Base-by-base conservation (phyloP, 306 rosid genomes). In the Prunus dulcis region DNA sequence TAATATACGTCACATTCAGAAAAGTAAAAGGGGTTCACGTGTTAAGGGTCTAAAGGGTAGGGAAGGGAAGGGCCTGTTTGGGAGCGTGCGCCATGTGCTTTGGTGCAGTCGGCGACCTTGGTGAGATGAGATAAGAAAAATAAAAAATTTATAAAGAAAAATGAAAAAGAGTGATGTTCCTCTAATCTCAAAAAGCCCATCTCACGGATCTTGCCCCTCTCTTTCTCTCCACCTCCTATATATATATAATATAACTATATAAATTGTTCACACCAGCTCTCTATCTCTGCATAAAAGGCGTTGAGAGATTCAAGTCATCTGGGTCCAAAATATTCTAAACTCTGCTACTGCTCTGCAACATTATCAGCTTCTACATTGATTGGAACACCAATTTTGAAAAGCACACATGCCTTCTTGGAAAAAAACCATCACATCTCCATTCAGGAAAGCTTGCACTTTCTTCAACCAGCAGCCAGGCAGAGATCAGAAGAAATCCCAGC, bases 171-270 rank as follows among this genome's bases (percentile, higher is more conserved):
- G 82, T 84, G 76, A 81, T 82, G 73, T 85, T 81, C 81, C 84
- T 83, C 85, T 74, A 82, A 51, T 77, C 79, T 65, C 14, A 64
- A 32, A 60, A 81, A 28, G 84, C 97, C 84, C 93, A 84, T 87
- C 93, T 89, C 89, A 83, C 91, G 97, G 98, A 91, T 91, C 97
- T 87, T 86, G 93, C 90, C 85, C 58, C 86, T 69, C 86, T 68
- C 80, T 52, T 67, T 76, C 73, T 20, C 19, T 32, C 53, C 64
- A 34, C 77, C 73, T 50, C 64, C 45, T 73, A 60, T 73, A 61
- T 45, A 61, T 45, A 60, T 10, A 30, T 32, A 46, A 60, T 10
- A 63, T 32, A 46, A 10, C 28, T 62, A 62, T 61, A 61, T 14
- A 25, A 32, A 13, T 5, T 13, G 34, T 2, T 27, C 43, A 62